Evolutionary conservation across 306 rosid genomes (phyloP).

Genomic region (Sophora flavescens): DNA sequence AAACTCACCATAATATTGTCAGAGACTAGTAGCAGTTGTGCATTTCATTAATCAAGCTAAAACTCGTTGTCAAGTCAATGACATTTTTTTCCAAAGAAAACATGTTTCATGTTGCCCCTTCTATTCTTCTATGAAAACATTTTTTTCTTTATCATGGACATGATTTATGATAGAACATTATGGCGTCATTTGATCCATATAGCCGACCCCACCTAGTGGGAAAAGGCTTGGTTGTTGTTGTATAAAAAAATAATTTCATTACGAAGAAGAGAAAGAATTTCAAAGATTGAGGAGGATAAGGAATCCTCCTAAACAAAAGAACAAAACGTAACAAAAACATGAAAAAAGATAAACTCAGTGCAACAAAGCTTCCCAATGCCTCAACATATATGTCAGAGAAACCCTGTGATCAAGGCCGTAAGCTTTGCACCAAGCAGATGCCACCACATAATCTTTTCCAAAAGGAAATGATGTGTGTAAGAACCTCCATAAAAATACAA

Average conservation of each 20-base stretch:
- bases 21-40: not conserved
- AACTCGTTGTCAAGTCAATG: not conserved
- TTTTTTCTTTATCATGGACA: no score
- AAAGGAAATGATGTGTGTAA: not conserved
- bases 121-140: not conserved
- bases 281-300: not conserved
- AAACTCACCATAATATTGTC: constrained; percentile 1
- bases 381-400: not conserved
- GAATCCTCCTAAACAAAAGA: not conserved
- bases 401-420: not conserved
- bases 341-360: not conserved
- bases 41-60: constrained; percentile 30
- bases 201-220: no score
- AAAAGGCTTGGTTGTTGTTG: no score
- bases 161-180: no score
- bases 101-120: not conserved
- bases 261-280: not conserved
- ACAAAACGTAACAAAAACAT: not conserved
- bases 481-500: not conserved
- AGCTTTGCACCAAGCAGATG: not conserved
- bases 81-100: not conserved
- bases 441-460: not conserved
- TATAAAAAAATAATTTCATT: no score
- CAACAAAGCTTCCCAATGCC: not conserved
- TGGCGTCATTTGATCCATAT: no score